A percentile compares a stretch with the other conserved stretches of the same genome.
phyloP scores from a whole-genome alignment of 768 basidiomycete species.

The Baorangia bicolor region DNA sequence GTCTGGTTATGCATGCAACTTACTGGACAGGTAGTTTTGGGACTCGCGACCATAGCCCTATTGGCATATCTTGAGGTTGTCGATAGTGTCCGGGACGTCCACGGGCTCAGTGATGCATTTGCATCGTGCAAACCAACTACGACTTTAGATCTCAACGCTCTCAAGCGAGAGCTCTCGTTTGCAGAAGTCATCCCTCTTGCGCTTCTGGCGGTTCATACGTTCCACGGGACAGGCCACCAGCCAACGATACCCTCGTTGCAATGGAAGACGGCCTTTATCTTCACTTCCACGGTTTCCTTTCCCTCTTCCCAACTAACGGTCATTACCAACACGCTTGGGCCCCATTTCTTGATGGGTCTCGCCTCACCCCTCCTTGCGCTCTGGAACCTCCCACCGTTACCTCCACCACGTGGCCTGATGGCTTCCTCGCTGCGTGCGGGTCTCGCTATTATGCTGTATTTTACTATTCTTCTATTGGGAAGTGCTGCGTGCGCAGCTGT shows the following conservation, averaged over 20 bases:
- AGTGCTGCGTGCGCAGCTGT: constrained; percentile 72
- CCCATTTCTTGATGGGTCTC: constrained; percentile 63
- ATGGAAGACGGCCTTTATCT: constrained; percentile 92
- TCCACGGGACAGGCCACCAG: constrained; percentile 92
- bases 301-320: constrained; percentile 75
- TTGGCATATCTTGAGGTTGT: constrained; percentile 78
- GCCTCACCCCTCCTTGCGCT: constrained; percentile 70
- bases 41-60: constrained; percentile 59
- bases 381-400: constrained; percentile 79
- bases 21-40: constrained; percentile 78
- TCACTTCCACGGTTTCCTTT: constrained; percentile 67
- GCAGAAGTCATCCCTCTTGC: constrained; percentile 71
- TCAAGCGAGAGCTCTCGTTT: constrained; percentile 48
- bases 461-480: constrained; percentile 60
- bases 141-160: constrained; percentile 31
- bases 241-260: constrained; percentile 85
- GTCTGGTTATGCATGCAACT: constrained; percentile 63
- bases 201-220: constrained; percentile 71
- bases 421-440: constrained; percentile 50
- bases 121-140: constrained; percentile 47
- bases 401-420: constrained; percentile 27
- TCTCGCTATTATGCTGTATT: constrained; percentile 71
- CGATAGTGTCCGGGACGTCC: constrained; percentile 78
- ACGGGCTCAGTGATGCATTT: constrained; percentile 51
- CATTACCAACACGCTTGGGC: constrained; percentile 73